Percentiles rank a stretch among this genome's conserved stretches.
These are phyloP conservation scores for Acrocalymma vagum DNA, from an alignment of 2,329 filamentous ascomycete genomes.

Conservation along the genomic window DNA sequence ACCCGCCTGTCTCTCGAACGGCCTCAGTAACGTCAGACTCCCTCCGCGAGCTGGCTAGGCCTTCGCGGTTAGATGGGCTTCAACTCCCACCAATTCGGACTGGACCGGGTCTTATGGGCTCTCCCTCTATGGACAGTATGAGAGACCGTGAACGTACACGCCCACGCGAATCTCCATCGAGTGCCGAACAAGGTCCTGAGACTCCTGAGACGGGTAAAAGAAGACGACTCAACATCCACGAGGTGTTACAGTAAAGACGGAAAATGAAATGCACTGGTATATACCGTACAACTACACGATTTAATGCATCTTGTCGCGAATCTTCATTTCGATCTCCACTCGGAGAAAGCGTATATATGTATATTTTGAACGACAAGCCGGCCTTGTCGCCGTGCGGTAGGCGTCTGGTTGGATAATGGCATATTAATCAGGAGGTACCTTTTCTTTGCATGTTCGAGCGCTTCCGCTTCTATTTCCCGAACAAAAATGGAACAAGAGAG, in stretches of 20 bases:
- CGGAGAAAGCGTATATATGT: too few relatives aligned
- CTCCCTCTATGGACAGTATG: conserved; percentile 32
- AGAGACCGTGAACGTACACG: conserved; percentile 34
- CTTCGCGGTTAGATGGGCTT: conserved; percentile 38
- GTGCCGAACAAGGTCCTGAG: conserved; percentile 34
- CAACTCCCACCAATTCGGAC: conserved; percentile 48
- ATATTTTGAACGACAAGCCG: too few relatives aligned
- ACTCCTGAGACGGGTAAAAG: conserved; percentile 45
- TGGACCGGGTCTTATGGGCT: conserved; percentile 37
- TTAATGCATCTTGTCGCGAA: too few relatives aligned
- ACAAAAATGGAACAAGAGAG: too few relatives aligned
- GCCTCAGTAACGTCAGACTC: conserved; percentile 37
- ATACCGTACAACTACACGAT: too few relatives aligned
- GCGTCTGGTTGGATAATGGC: too few relatives aligned
- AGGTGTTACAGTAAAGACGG: conserved; percentile 41
- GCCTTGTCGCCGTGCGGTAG: too few relatives aligned
- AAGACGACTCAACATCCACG: conserved; percentile 45
- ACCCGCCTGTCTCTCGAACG: conserved; percentile 33
- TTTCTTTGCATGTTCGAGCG: too few relatives aligned
- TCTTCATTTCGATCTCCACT: too few relatives aligned
- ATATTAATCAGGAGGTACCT: too few relatives aligned
- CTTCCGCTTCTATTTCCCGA: too few relatives aligned
- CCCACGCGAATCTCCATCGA: conserved; percentile 38
- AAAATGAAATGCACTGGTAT: conserved; percentile 6
- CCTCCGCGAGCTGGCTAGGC: conserved; percentile 31